Conservation (phyloP, 148 eudicot species). For the Vaccinium myrtillus region DNA sequence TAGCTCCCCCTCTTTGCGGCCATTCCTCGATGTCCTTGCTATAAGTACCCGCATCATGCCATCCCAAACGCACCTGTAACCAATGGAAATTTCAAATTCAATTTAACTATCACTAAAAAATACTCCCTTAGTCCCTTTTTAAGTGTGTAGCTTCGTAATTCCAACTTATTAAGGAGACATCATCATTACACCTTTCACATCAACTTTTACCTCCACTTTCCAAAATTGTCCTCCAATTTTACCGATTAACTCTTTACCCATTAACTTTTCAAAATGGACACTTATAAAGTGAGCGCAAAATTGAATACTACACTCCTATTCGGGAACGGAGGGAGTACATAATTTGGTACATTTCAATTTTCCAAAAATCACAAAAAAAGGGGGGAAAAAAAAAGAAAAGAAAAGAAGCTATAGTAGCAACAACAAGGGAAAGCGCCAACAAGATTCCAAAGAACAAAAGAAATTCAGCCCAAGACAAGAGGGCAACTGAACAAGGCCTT, state of each 20-base stretch:
- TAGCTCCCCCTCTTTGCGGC: conserved; percentile 97
- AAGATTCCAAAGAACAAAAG: neutral
- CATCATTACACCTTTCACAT: too few species aligned
- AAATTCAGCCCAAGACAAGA: neutral
- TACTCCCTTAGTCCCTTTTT: too few species aligned
- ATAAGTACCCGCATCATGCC: conserved; percentile 98
- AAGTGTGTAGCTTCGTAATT: too few species aligned
- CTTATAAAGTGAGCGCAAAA: too few species aligned
- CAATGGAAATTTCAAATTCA: conserved; percentile 12
- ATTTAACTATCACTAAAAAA: neutral
- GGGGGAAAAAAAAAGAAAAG: neutral
- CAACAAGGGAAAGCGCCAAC: neutral
- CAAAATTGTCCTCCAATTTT: too few species aligned
- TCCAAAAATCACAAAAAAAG: neutral
- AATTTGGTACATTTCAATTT: neutral
- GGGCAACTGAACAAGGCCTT: neutral
- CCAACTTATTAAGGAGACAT: too few species aligned
- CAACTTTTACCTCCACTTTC: too few species aligned
- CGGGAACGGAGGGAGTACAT: neutral
- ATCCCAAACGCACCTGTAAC: conserved; percentile 84
- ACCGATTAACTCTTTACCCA: too few species aligned
- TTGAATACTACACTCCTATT: too few species aligned
- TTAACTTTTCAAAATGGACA: too few species aligned
- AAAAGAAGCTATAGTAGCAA: neutral
- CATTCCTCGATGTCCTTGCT: conserved; percentile 88